Base-by-base conservation (phyloP, 495 filamentous ascomycete genomes). In the Darksidea phi region DNA sequence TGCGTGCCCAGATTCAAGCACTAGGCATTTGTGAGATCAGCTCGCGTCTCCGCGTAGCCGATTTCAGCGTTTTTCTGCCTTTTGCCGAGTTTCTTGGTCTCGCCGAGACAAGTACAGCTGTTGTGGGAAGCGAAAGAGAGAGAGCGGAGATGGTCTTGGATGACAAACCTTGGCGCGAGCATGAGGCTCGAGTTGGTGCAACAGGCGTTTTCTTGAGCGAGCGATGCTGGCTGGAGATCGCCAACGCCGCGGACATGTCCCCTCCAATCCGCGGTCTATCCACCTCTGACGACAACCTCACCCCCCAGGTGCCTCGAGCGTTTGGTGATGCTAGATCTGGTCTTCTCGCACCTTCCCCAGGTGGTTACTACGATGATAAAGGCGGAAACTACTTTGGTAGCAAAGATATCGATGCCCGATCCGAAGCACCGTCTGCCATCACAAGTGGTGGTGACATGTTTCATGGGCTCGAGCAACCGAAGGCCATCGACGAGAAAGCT, bases 1-100 rank as follows among this genome's bases (percentile, higher is more conserved):
- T 98, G 23, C 85, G 94, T 15, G 87, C 87, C 28, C 94, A 98
- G 74, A 83, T 98, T 4, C 92, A 97, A 73, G 95, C 91, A 0
- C 89, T 98, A 63, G 94, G 94, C 26, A 95, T 98, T 70, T 91
- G 93, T 4, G 94, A 98, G 68, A 96, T 98, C 72, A 96, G 91
- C 69, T 91, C 95, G 69, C 82, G 94, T 8, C 78, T 97, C 36
- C 82, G 91, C 42, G 91, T 94, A 64, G 92, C 93, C 1, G 92
- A 98, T 71, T 97, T 96, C 77, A 95, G 89, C 61, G 75, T 98
- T 25, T 98, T 98, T 78, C 75, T 98, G 38, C 94, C 94, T 0
- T 98, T 97, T 70, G 88, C 89, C 18, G 94, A 98, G 72, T 97
- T 98, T 74, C 80, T 98, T 20, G 91, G 93, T 2, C 78, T 95